Evolutionary conservation across 192 early-diverging fungal species (phyloP).

Genomic region (Diversispora epigaea): DNA sequence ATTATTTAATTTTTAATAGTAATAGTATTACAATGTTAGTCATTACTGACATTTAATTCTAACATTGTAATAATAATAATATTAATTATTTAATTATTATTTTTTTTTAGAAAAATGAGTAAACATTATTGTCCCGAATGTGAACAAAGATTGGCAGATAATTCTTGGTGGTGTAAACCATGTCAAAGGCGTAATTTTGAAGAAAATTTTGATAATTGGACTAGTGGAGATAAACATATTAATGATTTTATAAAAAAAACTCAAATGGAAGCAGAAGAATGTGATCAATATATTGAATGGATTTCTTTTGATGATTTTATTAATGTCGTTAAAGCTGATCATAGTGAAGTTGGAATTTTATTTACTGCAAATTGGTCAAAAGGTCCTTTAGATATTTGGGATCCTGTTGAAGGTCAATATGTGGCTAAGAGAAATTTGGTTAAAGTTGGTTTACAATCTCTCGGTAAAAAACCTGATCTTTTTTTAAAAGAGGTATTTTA

Average conservation of each 20-base stretch:
- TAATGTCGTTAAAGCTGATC: background rate
- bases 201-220: constrained; percentile 32
- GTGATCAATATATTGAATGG: constrained; percentile 26
- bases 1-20: too few relatives aligned
- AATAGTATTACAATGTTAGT: too few relatives aligned
- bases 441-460: constrained; percentile 20
- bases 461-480: background rate
- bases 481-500: constrained; percentile 17
- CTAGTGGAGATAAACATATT: constrained; percentile 2
- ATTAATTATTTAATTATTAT: too few relatives aligned
- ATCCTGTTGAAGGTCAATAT: background rate
- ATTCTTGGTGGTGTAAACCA: background rate
- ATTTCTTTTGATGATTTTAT: constrained; percentile 19
- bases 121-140: constrained; percentile 18
- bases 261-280: constrained; percentile 15
- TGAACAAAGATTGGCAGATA: background rate
- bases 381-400: constrained; percentile 21
- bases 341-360: background rate
- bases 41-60: too few relatives aligned
- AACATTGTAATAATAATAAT: too few relatives aligned
- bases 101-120: too few relatives aligned
- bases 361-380: constrained; percentile 24
- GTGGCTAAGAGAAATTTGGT: constrained; percentile 2
- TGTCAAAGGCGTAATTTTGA: constrained; percentile 16
- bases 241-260: constrained; percentile 23